Conservation (phyloP, 345 rosid genomes). For the Psidium friedrichsthalianum region DNA sequence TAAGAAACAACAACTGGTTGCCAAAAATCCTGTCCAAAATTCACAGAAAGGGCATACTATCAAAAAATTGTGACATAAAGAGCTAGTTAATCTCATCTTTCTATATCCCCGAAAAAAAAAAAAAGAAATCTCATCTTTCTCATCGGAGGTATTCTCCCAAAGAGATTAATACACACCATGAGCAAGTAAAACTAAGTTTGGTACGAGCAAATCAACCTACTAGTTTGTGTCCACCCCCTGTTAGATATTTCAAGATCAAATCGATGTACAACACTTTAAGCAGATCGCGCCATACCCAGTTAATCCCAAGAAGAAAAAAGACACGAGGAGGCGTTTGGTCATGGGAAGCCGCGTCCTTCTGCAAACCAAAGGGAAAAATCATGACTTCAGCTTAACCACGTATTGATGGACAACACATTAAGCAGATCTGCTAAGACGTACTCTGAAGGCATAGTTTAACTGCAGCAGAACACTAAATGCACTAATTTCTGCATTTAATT, state of each 20-base stretch:
- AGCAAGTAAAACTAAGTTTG: background rate
- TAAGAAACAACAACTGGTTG: conserved; percentile 87
- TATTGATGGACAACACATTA: background rate
- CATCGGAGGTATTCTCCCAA: background rate
- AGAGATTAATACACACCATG: background rate
- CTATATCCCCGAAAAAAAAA: too few species aligned
- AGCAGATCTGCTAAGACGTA: background rate
- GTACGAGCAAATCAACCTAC: background rate
- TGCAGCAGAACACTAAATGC: background rate
- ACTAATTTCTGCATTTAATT: background rate
- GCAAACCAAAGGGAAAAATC: conserved; percentile 13
- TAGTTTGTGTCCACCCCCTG: background rate
- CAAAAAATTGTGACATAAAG: background rate
- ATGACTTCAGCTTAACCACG: background rate
- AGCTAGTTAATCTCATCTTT: background rate
- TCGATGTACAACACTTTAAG: background rate
- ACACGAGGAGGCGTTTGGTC: conserved; percentile 49
- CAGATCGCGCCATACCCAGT: conserved; percentile 49
- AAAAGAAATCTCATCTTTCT: background rate
- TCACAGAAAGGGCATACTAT: background rate
- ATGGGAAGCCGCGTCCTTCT: conserved; percentile 72
- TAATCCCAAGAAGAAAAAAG: conserved; percentile 85
- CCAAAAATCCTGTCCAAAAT: conserved; percentile 73
- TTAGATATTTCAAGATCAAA: background rate
- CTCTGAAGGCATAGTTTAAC: background rate